A percentile compares a stretch with the other conserved stretches of the same genome.
Conservation (phyloP, 2,329 filamentous ascomycete species). For the Ceratocystis cubensis region DNA sequence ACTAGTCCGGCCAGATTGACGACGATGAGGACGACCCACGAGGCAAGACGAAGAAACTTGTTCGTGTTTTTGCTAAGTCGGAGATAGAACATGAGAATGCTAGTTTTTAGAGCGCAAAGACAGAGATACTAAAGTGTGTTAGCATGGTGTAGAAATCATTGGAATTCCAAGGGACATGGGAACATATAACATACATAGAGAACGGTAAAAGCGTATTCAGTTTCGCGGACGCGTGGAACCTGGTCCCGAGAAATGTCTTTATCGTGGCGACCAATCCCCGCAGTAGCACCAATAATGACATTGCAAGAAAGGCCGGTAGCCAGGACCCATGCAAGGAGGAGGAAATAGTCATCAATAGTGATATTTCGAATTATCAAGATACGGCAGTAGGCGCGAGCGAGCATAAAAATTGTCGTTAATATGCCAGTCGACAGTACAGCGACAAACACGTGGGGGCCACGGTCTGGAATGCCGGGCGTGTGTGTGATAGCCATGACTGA, state of each 20-base stretch:
- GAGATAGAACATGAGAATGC: slow-evolving; percentile 84
- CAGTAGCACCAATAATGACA: slow-evolving; percentile 50
- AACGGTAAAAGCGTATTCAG: slow-evolving; percentile 53
- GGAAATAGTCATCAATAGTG: slow-evolving; percentile 68
- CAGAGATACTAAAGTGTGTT: slow-evolving; percentile 55
- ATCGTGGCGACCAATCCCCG: slow-evolving; percentile 58
- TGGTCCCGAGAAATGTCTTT: slow-evolving; percentile 43
- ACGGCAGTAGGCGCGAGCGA: slow-evolving; percentile 59
- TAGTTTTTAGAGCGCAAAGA: slow-evolving; percentile 82
- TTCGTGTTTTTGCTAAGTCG: slow-evolving; percentile 67
- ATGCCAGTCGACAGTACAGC: slow-evolving; percentile 58
- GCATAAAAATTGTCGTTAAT: slow-evolving; percentile 62
- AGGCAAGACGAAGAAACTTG: slow-evolving; percentile 64
- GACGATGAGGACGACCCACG: slow-evolving; percentile 62
- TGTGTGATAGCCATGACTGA: slow-evolving; percentile 15
- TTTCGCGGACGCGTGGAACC: slow-evolving; percentile 37
- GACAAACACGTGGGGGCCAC: slow-evolving; percentile 51
- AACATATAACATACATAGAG: slow-evolving; percentile 39
- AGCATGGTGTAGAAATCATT: not conserved
- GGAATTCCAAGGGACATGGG: not conserved
- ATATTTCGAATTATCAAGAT: slow-evolving; percentile 58
- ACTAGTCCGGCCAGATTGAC: slow-evolving; percentile 69
- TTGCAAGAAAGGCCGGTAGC: slow-evolving; percentile 55
- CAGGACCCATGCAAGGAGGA: slow-evolving; percentile 64
- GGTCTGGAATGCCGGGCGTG: slow-evolving; percentile 31